These are phyloP conservation scores for Bothriochloa decipiens DNA, from an alignment of 176 grass and related monocot genomes.

Conservation along the genomic window DNA sequence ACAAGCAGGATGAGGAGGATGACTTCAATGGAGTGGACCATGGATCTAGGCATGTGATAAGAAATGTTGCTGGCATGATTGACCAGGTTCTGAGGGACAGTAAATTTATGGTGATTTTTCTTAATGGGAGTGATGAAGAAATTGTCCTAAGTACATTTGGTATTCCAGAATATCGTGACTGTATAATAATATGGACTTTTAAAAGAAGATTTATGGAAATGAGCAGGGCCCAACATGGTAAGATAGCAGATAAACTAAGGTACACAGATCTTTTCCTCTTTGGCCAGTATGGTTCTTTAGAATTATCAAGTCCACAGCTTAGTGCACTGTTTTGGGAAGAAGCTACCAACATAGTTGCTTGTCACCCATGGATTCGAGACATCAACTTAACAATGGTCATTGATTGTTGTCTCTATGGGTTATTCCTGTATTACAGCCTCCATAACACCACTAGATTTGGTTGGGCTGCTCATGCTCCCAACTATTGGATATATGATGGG, in stretches of 20 bases:
- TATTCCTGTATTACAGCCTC: not conserved
- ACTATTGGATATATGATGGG: not conserved
- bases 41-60: not conserved
- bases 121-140: slow-evolving; percentile 12
- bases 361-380: not conserved
- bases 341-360: not conserved
- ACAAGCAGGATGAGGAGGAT: too few relatives aligned
- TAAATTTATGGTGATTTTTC: not conserved
- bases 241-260: not conserved
- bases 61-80: not conserved
- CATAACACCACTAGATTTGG: not conserved
- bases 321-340: not conserved
- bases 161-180: too few relatives aligned
- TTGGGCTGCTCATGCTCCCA: not conserved
- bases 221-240: not conserved
- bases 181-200: not conserved
- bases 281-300: too few relatives aligned
- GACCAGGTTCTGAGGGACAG: accelerated
- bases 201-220: not conserved
- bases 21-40: too few relatives aligned
- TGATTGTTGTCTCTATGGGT: not conserved
- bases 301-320: too few relatives aligned
- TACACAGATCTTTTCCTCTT: not conserved
- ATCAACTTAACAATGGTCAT: not conserved
- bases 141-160: too few relatives aligned